These are phyloP conservation scores for Russula brevipes DNA, from an alignment of 768 basidiomycete species.

Conservation along the genomic window DNA sequence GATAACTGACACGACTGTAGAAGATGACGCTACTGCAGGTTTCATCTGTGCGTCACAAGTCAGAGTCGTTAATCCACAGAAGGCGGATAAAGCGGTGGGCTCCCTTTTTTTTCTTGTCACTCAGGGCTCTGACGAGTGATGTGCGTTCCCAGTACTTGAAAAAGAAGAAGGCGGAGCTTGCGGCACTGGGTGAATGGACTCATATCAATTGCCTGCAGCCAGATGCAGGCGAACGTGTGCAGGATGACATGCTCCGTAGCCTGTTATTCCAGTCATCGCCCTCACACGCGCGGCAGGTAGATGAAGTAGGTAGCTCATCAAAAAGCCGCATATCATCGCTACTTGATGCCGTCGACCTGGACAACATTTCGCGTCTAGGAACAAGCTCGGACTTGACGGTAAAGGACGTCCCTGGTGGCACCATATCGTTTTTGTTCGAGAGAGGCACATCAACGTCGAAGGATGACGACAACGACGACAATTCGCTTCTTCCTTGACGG, in stretches of 20 bases:
- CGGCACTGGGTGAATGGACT: conserved; percentile 74
- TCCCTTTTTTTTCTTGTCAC: background rate
- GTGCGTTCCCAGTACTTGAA: conserved; percentile 46
- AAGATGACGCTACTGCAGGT: conserved; percentile 30
- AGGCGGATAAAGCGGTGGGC: conserved; percentile 50
- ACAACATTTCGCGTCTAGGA: conserved; percentile 40
- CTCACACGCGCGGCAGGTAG: conserved; percentile 16
- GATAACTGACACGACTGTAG: conserved; percentile 3
- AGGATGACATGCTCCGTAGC: conserved; percentile 59
- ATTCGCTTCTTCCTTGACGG: background rate
- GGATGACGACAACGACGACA: conserved; percentile 40
- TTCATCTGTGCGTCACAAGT: conserved; percentile 67
- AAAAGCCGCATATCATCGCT: conserved; percentile 34
- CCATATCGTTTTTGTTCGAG: conserved; percentile 73
- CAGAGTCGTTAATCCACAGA: conserved; percentile 40
- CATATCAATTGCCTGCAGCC: conserved; percentile 70
- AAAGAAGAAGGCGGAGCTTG: conserved; percentile 64
- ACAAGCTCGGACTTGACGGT: conserved; percentile 37
- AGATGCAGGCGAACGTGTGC: conserved; percentile 44
- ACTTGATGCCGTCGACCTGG: conserved; percentile 44
- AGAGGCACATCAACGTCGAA: conserved; percentile 83
- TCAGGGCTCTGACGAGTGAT: conserved; percentile 18
- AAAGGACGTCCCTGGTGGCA: conserved; percentile 54
- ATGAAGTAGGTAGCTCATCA: conserved; percentile 6
- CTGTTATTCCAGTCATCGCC: conserved; percentile 34